These are phyloP conservation scores for Vanderwaltozyma tropicalis DNA, from an alignment of 805 yeast genomes.

Conservation along the genomic window DNA sequence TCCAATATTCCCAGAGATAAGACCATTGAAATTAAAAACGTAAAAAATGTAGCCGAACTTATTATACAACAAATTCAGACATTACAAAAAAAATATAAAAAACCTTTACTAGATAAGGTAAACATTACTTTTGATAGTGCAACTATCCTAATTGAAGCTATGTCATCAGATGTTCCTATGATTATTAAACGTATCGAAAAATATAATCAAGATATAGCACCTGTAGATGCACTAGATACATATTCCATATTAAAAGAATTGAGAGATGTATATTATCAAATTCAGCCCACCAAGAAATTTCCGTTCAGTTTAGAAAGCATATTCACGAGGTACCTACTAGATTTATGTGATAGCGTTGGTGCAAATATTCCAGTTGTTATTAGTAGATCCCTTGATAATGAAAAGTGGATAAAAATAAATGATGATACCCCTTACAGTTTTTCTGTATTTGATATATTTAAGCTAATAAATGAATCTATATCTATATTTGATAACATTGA, in stretches of 20 bases:
- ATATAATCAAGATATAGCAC: slow-evolving; percentile 33
- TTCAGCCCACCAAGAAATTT: slow-evolving; percentile 33
- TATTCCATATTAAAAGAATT: slow-evolving; percentile 45
- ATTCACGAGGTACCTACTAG: slow-evolving; percentile 38
- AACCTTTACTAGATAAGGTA: slow-evolving; percentile 50
- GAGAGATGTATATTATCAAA: slow-evolving; percentile 41
- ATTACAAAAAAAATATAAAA: slow-evolving; percentile 50
- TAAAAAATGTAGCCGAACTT: slow-evolving; percentile 45
- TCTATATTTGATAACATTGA: slow-evolving; percentile 45
- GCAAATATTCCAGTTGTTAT: slow-evolving; percentile 39
- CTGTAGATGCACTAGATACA: slow-evolving; percentile 48
- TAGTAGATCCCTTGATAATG: slow-evolving; percentile 45
- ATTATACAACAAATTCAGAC: slow-evolving; percentile 40
- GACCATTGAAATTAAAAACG: slow-evolving; percentile 43
- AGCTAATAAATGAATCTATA: slow-evolving; percentile 48
- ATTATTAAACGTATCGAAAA: slow-evolving; percentile 42
- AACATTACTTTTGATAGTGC: slow-evolving; percentile 42
- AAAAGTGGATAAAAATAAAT: slow-evolving; percentile 45
- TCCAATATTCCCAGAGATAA: slow-evolving; percentile 49
- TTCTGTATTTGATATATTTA: slow-evolving; percentile 59
- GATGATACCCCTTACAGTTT: slow-evolving; percentile 38
- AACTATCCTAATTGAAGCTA: slow-evolving; percentile 39
- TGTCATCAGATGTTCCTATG: slow-evolving; percentile 42
- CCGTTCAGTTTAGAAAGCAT: slow-evolving; percentile 46
- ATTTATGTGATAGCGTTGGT: slow-evolving; percentile 36